Evolutionary conservation across 177 flowering plant genomes (phyloP).

Genomic region (Vitis hybrid): DNA sequence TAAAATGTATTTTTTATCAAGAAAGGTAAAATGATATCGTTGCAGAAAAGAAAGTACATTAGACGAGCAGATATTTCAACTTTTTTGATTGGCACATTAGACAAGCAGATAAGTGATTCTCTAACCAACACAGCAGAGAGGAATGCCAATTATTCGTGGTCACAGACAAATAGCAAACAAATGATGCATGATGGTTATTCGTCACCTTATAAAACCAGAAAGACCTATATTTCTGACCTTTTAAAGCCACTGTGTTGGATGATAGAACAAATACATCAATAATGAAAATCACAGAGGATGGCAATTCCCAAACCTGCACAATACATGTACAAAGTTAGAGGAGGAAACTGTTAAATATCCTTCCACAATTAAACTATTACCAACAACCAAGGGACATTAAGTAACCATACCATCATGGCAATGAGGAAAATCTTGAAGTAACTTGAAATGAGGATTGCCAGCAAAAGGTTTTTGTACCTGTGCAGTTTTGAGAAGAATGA

Average conservation of each 20-base stretch:
- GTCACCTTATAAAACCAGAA: background rate
- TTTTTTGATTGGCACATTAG: background rate
- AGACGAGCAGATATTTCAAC: background rate
- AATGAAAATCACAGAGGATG: constrained; percentile 58
- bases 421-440: constrained; percentile 72
- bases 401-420: constrained; percentile 65
- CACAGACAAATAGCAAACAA: background rate
- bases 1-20: too few species aligned
- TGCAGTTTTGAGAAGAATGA: constrained; percentile 1
- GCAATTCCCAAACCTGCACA: constrained; percentile 86
- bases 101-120: background rate
- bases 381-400: background rate
- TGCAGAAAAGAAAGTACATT: background rate
- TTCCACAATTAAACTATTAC: background rate
- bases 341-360: background rate
- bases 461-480: constrained; percentile 58
- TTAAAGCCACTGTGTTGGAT: constrained; percentile 72
- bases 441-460: constrained; percentile 70
- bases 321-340: constrained; percentile 3
- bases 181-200: background rate
- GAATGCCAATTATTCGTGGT: background rate
- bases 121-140: background rate
- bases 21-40: too few species aligned
- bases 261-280: constrained; percentile 69
- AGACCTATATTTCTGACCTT: constrained; percentile 37